Conservation (phyloP, 176 grass and related monocot species). For the Themeda triandra region DNA sequence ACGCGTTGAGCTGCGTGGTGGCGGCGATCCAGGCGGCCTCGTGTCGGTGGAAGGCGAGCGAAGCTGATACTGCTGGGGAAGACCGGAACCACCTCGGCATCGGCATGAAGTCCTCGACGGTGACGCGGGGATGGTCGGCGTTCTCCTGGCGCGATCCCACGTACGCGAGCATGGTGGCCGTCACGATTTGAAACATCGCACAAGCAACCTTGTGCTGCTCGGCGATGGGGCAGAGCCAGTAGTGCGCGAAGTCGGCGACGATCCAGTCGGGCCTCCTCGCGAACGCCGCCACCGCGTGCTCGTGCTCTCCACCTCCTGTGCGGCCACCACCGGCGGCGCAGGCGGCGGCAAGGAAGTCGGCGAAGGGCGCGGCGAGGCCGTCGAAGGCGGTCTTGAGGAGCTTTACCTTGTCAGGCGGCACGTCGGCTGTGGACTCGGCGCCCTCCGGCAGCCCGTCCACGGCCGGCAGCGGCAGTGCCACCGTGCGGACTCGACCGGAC, state of each 20-base stretch:
- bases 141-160: neutral
- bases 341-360: neutral
- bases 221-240: no score
- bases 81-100: constrained; percentile 15
- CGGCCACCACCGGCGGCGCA: neutral
- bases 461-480: neutral
- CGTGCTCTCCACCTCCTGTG: neutral
- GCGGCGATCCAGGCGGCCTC: neutral
- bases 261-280: neutral
- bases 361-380: no score
- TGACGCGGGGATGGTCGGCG: neutral
- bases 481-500: neutral
- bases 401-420: no score
- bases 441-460: neutral
- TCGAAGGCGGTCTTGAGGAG: neutral
- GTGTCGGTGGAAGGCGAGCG: constrained; percentile 21
- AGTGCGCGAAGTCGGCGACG: no score
- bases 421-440: no score
- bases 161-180: neutral
- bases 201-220: neutral
- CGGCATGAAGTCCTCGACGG: neutral
- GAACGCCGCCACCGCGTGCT: neutral
- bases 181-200: neutral
- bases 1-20: neutral
- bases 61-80: neutral